Evolutionary conservation across 345 rosid genomes (phyloP), one percentile per base, ranked within the genome.

Genomic region (Streptanthus diversifolius): DNA sequence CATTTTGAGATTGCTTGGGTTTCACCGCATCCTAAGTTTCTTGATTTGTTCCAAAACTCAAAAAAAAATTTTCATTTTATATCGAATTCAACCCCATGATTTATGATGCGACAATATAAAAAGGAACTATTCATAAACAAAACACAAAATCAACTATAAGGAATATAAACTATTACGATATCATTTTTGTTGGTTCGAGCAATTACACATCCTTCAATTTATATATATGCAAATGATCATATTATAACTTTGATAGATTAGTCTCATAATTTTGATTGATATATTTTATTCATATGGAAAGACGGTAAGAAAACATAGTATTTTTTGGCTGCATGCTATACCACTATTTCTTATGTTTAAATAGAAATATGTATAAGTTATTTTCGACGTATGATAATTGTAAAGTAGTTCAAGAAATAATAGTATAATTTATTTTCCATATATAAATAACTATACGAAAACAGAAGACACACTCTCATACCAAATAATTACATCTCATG

Each of bases 1-100:
- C 80, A 53, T 3, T 25, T 25, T 29, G 79, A 67, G 86, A 87
- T 83, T 83, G 87, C 96, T 85, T 84, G 93, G 90, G 71, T 85
- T 88, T 90, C 91, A 86, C 81, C 87, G 73, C 86, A 83, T 75
- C 79, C 71, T 80, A 44, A 47, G 68, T 71, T 63, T 48, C 44
- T 69, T 61, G 1, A 53, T 44, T 69, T 76, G 58, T 69, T 44
- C 43, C 53, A 37, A 1, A 47, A 27, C 22, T 52, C 79, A 19
- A 8, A 24, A n/a, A n/a, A n/a, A n/a, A n/a, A 8, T 52, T 41
- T 68, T 48, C n/a, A 59, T 13, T 51, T 68, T 29, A 15, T 24
- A 12, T 49, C 13, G 10, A 24, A 24, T 51, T 33, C 9, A 51
- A 14, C 15, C 56, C 56, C 56, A 51, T 51, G 33, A 24, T 51